Conservation (phyloP, 169 alveolate species). For the Plasmodium falciparum region DNA sequence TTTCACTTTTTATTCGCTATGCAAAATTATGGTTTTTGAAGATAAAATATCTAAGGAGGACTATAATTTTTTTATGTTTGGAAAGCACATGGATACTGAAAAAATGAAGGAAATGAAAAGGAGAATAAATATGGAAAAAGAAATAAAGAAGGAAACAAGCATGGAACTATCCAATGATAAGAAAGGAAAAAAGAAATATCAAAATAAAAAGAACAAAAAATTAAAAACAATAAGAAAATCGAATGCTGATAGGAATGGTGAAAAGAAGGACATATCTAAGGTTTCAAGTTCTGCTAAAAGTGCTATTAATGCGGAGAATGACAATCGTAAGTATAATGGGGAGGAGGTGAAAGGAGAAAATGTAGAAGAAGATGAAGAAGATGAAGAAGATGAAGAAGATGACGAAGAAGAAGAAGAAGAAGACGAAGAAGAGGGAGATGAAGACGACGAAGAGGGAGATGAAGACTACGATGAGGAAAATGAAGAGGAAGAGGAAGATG, state of each 20-base stretch:
- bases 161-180: neutral
- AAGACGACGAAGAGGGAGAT: neutral
- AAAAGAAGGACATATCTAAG: constrained; percentile 14
- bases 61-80: constrained; percentile 64
- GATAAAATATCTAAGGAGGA: constrained; percentile 73
- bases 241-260: neutral
- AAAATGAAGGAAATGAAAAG: constrained; percentile 70
- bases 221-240: neutral
- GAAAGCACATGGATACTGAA: constrained; percentile 10
- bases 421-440: constrained; percentile 15
- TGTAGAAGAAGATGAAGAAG: constrained; percentile 2
- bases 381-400: constrained; percentile 4
- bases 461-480: constrained; percentile 7
- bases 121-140: constrained; percentile 6
- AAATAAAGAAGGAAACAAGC: neutral
- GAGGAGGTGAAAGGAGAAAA: constrained; percentile 4
- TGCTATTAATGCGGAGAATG: neutral
- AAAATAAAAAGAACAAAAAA: constrained; percentile 13
- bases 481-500: neutral
- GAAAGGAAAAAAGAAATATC: neutral
- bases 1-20: constrained; percentile 52
- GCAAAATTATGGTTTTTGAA: constrained; percentile 71
- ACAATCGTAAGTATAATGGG: neutral
- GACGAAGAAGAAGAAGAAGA: constrained; percentile 31
- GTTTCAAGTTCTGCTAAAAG: constrained; percentile 16